Base-by-base conservation (phyloP, 2,329 filamentous ascomycete genomes). In the Penicillium decumbens region DNA sequence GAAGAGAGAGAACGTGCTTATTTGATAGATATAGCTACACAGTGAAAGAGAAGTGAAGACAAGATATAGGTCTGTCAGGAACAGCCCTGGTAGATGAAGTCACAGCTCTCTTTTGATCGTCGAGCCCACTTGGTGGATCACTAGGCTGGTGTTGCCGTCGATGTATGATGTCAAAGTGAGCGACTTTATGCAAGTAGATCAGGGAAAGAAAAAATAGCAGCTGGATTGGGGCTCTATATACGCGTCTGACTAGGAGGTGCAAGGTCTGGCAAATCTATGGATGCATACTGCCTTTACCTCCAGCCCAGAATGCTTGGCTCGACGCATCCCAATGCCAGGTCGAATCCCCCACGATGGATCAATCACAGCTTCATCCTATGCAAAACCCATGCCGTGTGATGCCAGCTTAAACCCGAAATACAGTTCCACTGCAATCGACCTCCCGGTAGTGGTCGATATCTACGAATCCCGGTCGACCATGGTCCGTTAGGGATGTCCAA, bases 251-350 rank as follows among this genome's bases (percentile, higher is more conserved):
- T 20, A 33, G 29, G 13, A 43, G 15, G 32, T 32, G 32, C 49
- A 46, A 50, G 47, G 39, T 48, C 46, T 49, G 5, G 43, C 43
- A 37, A 52, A 38, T 42, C 45, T 45, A 49, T 48, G 39, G 18
- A 20, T 27, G 35, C 40, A 50, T 47, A 40, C 33, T 37, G 41
- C 44, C 43, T 49, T 45, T 41, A 57, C 53, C 50, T 57, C 28
- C 40, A 50, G 43, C 43, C 37, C 27, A 57, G 55, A 57, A 57
- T 57, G 55, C 55, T 55, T 57, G 53, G 55, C 55, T 50, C 20
- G 20, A 47, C 41, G 33, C 33, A 39, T 41, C 20, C 20, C 20
- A 23, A 37, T 37, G 15, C 41, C 35, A 48, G 55, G 27, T 50
- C 38, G 35, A 53, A 55, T 18, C 48, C 35, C 45, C 35, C 40